Base-by-base conservation (phyloP, 1,284 basidiomycete genomes). In the Pholiota adiposa region DNA sequence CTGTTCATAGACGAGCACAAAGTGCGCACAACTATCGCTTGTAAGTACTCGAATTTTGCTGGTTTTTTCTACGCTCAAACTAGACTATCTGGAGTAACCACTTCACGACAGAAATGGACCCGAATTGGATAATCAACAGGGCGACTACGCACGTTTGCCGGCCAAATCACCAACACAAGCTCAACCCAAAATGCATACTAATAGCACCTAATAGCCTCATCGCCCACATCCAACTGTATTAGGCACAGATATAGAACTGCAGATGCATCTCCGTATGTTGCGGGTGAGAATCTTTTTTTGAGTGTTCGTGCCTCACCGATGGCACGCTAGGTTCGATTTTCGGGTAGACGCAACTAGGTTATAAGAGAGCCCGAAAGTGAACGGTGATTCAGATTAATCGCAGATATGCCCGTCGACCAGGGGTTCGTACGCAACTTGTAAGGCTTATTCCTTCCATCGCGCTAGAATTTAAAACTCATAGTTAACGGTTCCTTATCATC, bases 341-440 rank as follows among this genome's bases (percentile, higher is more conserved):
- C 44, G 25, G 27, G 12, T 18, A 25, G 44, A 19, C 21, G 4
- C 16, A 19, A 18, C 21, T 38, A 40, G 21, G 21, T 31, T 44
- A 44, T 54, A 54, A 43, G 38, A 33, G 41, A 31, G 27, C 27
- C 25, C 25, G 9, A 29, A n/a, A 14, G 21, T 36, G 29, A 14
- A n/a, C 9, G 8, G 18, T 8, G 19, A 18, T 54, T 25, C 25
- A 19, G 29, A 12, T 19, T 38, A 5, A 18, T 62, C 33, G 5
- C 5, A 27, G 18, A 33, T 7, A 61, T 64, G 63, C 51, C 56
- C 43, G 34, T 34, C 21, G 38, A 46, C 40, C 53, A 31, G 40
- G 44, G 41, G 49, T 59, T 61, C 48, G 36, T 58, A 21, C 38
- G 41, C 33, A 60, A 50, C 34, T 23, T 64, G 63, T 64, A 34